phyloP scores from a whole-genome alignment of 2,329 filamentous ascomycete species.

The Mycosphaerella arachidis region DNA sequence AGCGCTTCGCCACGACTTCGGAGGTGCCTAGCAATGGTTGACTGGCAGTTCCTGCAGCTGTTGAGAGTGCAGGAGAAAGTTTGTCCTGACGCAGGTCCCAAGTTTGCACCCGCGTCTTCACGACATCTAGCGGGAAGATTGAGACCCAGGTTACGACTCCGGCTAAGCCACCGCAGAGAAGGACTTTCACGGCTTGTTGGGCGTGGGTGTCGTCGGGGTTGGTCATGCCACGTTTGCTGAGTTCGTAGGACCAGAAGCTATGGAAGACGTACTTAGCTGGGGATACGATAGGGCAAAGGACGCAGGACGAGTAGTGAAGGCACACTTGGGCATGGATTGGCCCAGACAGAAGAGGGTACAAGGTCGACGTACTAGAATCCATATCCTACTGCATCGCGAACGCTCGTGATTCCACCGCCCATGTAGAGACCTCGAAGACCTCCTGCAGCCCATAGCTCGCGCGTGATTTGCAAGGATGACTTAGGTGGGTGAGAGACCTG shows the following conservation, averaged over 20 bases:
- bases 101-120: constrained; percentile 89
- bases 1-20: constrained; percentile 22
- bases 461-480: constrained; percentile 28
- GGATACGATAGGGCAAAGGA: not conserved
- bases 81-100: constrained; percentile 44
- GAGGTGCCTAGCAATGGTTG: constrained; percentile 15
- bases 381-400: constrained; percentile 87
- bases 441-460: constrained; percentile 33
- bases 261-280: not conserved
- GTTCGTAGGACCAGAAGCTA: constrained; percentile 84
- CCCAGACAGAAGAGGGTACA: not conserved
- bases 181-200: constrained; percentile 31
- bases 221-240: constrained; percentile 53
- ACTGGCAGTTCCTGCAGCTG: constrained; percentile 1
- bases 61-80: constrained; percentile 4
- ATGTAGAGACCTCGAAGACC: constrained; percentile 69
- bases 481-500: constrained; percentile 54
- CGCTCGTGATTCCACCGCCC: constrained; percentile 73
- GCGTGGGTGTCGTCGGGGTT: constrained; percentile 48
- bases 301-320: too few species aligned
- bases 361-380: constrained; percentile 69
- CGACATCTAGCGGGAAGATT: constrained; percentile 84
- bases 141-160: constrained; percentile 85
- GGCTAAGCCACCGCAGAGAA: constrained; percentile 82
- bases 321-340: too few species aligned